A percentile compares a stretch with the other conserved stretches of the same genome.
Conservation (phyloP, 108 stramenopile species). For the Seminavis robusta region DNA sequence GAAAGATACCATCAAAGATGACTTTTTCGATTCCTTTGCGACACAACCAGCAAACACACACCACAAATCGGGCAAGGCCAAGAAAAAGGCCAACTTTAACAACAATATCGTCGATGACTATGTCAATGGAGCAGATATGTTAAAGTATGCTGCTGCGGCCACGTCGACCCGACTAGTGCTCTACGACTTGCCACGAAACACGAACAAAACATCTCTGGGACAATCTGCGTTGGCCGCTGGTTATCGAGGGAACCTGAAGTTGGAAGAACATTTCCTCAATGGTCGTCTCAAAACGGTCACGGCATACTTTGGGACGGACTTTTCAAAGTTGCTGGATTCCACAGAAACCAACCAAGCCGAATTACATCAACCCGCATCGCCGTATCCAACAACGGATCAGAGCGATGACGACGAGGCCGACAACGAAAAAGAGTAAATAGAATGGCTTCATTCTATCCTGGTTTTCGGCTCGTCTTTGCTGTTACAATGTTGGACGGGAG, state of each 20-base stretch:
- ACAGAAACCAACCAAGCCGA: neutral
- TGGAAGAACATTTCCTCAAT: slow-evolving; percentile 87
- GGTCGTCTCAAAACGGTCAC: slow-evolving; percentile 86
- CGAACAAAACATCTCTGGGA: slow-evolving; percentile 66
- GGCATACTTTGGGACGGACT: slow-evolving; percentile 73
- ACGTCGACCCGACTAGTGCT: slow-evolving; percentile 59
- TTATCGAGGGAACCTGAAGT: slow-evolving; percentile 73
- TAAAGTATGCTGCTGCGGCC: slow-evolving; percentile 72
- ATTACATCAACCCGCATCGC: slow-evolving; percentile 1
- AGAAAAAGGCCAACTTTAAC: slow-evolving; percentile 35
- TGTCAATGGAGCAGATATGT: slow-evolving; percentile 63
- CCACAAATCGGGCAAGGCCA: slow-evolving; percentile 17
- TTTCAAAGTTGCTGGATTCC: slow-evolving; percentile 18
- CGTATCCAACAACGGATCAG: neutral
- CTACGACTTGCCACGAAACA: slow-evolving; percentile 79
- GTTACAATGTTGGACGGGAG: neutral
- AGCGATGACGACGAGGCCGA: too few relatives aligned
- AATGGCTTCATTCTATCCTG: neutral
- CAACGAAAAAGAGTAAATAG: slow-evolving; percentile 3
- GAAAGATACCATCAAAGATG: slow-evolving; percentile 19
- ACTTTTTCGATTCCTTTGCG: slow-evolving; percentile 46
- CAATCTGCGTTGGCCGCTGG: slow-evolving; percentile 72
- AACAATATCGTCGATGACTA: slow-evolving; percentile 20
- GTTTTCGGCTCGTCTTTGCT: neutral
- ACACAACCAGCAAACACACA: slow-evolving; percentile 4